Percentiles rank a stretch among this genome's conserved stretches.
Evolutionary conservation across 1,139 yeast species (phyloP).

Genomic region (Sugiyamaella novakii): DNA sequence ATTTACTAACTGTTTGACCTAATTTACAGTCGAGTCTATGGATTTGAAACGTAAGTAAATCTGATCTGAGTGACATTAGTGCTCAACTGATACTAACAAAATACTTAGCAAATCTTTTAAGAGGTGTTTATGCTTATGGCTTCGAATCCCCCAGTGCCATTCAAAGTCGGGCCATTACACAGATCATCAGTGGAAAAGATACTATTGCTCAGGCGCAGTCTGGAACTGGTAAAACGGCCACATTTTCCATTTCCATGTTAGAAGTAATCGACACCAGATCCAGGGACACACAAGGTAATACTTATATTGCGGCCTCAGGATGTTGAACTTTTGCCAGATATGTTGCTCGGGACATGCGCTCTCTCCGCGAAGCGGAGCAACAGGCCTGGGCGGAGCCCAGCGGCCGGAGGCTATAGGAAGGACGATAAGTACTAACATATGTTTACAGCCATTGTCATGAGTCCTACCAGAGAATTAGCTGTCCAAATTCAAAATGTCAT

Average conservation of each 20-base stretch:
- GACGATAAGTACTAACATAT: conserved; percentile 23
- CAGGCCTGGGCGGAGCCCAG: conserved; percentile 9
- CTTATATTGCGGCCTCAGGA: not conserved
- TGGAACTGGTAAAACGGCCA: conserved; percentile 98
- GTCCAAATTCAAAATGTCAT: conserved; percentile 86
- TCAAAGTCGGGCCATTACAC: conserved; percentile 92
- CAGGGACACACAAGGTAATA: conserved; percentile 48
- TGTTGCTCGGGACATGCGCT: no score
- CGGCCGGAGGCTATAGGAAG: not conserved
- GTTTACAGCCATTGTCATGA: conserved; percentile 65
- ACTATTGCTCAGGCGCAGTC: conserved; percentile 98
- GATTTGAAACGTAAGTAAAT: conserved; percentile 49
- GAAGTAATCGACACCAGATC: conserved; percentile 72
- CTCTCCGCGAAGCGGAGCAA: conserved; percentile 3
- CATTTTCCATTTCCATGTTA: conserved; percentile 89
- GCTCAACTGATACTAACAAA: conserved; percentile 5
- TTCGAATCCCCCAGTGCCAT: conserved; percentile 94
- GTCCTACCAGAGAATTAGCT: conserved; percentile 97
- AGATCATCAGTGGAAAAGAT: conserved; percentile 86
- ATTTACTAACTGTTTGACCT: conserved; percentile 40
- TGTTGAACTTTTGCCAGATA: not conserved
- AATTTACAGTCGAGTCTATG: conserved; percentile 84
- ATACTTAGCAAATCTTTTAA: conserved; percentile 53
- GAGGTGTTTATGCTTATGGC: conserved; percentile 88
- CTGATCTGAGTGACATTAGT: no score